These are phyloP conservation scores for Russula abietina DNA, from an alignment of 768 basidiomycete species.

Conservation along the genomic window DNA sequence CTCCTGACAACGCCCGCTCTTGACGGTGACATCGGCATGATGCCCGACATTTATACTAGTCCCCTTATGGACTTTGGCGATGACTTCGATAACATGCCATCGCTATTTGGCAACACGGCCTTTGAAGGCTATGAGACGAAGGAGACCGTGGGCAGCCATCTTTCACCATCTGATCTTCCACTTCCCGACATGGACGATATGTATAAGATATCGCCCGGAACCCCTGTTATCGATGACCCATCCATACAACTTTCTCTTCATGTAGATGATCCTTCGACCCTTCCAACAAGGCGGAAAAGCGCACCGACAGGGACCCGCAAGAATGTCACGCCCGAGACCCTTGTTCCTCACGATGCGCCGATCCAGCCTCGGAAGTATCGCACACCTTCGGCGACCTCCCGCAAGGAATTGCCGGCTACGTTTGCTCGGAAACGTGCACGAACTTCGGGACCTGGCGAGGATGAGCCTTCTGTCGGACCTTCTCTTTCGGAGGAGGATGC, in stretches of 20 bases:
- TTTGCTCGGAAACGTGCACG: slow-evolving; percentile 60
- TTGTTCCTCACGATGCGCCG: slow-evolving; percentile 71
- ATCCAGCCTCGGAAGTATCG: slow-evolving; percentile 73
- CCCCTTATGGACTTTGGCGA: slow-evolving; percentile 37
- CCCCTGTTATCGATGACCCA: slow-evolving; percentile 43
- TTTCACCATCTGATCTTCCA: slow-evolving; percentile 17
- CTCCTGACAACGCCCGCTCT: slow-evolving; percentile 41
- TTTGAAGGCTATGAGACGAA: slow-evolving; percentile 21
- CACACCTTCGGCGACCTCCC: slow-evolving; percentile 67
- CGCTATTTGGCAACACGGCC: slow-evolving; percentile 21
- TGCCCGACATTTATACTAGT: slow-evolving; percentile 39
- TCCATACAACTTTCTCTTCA: slow-evolving; percentile 33
- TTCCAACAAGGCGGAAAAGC: slow-evolving; percentile 31
- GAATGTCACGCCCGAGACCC: slow-evolving; percentile 55
- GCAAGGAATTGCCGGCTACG: slow-evolving; percentile 69
- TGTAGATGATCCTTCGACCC: slow-evolving; percentile 8
- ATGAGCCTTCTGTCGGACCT: slow-evolving; percentile 43
- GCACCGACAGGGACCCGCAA: slow-evolving; percentile 64
- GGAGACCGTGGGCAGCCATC: background rate
- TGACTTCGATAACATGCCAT: slow-evolving; percentile 31
- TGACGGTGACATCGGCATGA: slow-evolving; percentile 31
- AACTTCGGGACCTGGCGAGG: slow-evolving; percentile 40
- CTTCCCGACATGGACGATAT: slow-evolving; percentile 34
- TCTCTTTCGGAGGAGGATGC: slow-evolving; percentile 55
- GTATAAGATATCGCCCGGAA: slow-evolving; percentile 47